Conservation (phyloP, 2,329 filamentous ascomycete species). For the Neocatenulostroma microsporum region DNA sequence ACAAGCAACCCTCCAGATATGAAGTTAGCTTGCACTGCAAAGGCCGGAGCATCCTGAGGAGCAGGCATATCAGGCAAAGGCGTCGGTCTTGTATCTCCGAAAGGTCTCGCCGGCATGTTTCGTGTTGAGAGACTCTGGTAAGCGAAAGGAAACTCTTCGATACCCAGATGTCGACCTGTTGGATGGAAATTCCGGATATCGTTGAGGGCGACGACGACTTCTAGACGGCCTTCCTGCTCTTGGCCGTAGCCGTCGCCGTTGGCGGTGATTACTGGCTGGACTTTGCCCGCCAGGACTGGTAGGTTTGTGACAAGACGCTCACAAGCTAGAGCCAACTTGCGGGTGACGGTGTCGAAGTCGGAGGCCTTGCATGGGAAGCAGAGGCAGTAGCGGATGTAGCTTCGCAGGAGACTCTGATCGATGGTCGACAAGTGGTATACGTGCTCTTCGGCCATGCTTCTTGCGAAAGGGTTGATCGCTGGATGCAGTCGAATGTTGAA, state of each 20-base stretch:
- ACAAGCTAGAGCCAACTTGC: conserved; percentile 8
- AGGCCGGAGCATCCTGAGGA: conserved; percentile 7
- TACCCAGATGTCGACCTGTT: conserved; percentile 7
- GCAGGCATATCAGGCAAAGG: conserved; percentile 14
- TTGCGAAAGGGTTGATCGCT: background rate
- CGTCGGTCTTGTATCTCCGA: conserved; percentile 8
- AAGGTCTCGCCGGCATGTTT: conserved; percentile 11
- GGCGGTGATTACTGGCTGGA: conserved; percentile 2
- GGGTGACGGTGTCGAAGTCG: conserved; percentile 3
- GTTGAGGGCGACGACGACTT: conserved; percentile 11
- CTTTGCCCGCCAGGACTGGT: conserved; percentile 10
- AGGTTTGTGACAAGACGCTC: conserved; percentile 13
- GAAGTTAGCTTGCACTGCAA: conserved; percentile 18
- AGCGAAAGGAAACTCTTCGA: conserved; percentile 5
- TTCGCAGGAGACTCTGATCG: conserved; percentile 12
- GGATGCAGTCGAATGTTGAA: no score
- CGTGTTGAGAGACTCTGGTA: conserved; percentile 4
- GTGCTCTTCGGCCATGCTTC: conserved; percentile 11
- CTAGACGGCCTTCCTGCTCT: conserved; percentile 9
- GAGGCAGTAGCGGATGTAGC: conserved; percentile 17
- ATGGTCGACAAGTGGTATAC: conserved; percentile 16
- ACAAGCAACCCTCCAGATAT: conserved; percentile 17
- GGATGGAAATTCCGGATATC: conserved; percentile 11
- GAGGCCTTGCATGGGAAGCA: conserved; percentile 13
- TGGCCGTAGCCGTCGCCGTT: no score